Conservation (phyloP, 805 yeast genomes). For the Spathaspora girioi region DNA sequence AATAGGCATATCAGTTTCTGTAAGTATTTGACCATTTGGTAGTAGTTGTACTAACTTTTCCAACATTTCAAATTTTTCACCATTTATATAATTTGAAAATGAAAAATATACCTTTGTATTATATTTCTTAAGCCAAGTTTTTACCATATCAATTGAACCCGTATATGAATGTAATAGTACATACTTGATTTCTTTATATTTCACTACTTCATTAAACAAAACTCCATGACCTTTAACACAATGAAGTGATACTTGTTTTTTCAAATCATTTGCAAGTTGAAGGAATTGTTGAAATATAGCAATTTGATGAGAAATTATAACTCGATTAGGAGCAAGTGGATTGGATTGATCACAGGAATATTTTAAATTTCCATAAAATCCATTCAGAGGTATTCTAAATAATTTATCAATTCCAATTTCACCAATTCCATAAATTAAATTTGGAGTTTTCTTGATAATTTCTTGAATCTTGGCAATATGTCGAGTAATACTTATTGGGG, state of each 20-base stretch:
- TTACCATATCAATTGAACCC: slow-evolving; percentile 73
- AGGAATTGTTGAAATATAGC: slow-evolving; percentile 49
- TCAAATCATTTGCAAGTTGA: slow-evolving; percentile 46
- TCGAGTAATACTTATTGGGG: slow-evolving; percentile 46
- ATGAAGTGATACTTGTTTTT: slow-evolving; percentile 68
- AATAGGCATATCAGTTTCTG: slow-evolving; percentile 35
- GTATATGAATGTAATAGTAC: slow-evolving; percentile 81
- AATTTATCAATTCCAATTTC: slow-evolving; percentile 88
- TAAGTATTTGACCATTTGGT: slow-evolving; percentile 21
- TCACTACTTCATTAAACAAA: slow-evolving; percentile 42
- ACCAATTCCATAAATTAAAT: slow-evolving; percentile 54
- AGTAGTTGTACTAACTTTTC: slow-evolving; percentile 14
- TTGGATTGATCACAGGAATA: slow-evolving; percentile 7
- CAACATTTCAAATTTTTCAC: slow-evolving; percentile 22
- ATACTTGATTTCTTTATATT: slow-evolving; percentile 23
- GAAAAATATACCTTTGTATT: slow-evolving; percentile 42
- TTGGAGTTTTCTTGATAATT: slow-evolving; percentile 11
- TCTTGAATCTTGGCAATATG: slow-evolving; percentile 30
- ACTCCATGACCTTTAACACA: slow-evolving; percentile 78
- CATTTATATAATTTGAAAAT: slow-evolving; percentile 50
- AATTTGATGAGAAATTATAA: slow-evolving; percentile 64
- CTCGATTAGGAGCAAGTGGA: slow-evolving; percentile 44
- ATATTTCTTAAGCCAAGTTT: slow-evolving; percentile 39
- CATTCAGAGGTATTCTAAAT: slow-evolving; percentile 62
- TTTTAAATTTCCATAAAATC: slow-evolving; percentile 43